Evolutionary conservation across 495 filamentous ascomycete genomes (phyloP), one percentile per base, ranked within the genome.

Genomic region (Sordaria brevicollis): DNA sequence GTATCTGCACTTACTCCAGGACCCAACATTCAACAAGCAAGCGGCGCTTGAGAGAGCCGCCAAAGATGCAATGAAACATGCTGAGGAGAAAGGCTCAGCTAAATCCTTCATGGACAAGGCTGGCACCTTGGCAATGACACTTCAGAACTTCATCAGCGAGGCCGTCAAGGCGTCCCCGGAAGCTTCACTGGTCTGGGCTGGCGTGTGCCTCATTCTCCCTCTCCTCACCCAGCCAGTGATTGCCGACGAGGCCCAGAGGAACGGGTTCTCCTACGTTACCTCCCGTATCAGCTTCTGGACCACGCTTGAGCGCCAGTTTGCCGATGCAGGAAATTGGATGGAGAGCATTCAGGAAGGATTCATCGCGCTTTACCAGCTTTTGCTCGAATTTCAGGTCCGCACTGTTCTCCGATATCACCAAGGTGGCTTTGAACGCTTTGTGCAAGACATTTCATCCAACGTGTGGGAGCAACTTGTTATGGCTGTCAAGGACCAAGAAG

Each of bases 261-360:
- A 73, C 21, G 76, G 76, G 5, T 75, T 77, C 37, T 43, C 66
- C 2, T 77, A 77, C 65, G 74, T 77, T 35, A 73, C 71, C 7
- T 62, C 69, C 49, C 75, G 71, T 4, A 77, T 77, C 69, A 49
- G 34, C 0, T 77, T 71, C 36, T 77, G 76, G 33, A 31, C 66
- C 6, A 69, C 38, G 19, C 41, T 77, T 36, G 73, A 77, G 38
- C 31, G 49, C 1, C 21, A 62, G 25, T 25, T 62, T 62, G 25
- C 49, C 49, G 33, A 31, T 17, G 0, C 5, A 2, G 13, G 2
- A 7, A 57, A 11, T 21, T 57, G 49, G 49, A 57, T 11, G 0
- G 11, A 57, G 21, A 57, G 10, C 29, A 21, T 29, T 29, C 49
- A 29, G 0, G 49, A 57, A 0, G 11, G 7, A 7, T 57, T 29